Conservation (phyloP, 129 eudicot species). For the Scalesia atractyloides region DNA sequence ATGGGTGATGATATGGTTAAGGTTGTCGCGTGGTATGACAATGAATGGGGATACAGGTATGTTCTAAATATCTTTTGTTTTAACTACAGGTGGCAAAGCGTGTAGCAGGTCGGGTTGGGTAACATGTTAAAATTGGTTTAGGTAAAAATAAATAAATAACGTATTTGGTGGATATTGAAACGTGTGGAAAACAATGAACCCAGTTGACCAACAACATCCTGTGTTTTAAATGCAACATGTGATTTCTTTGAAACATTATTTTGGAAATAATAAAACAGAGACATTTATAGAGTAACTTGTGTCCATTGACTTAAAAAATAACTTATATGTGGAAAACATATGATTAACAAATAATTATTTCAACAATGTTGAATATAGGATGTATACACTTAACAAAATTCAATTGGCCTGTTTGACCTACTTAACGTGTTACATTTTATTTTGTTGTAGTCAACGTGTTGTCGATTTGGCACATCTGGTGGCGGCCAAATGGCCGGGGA, state of each 20-base stretch:
- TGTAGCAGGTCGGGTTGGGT: neutral
- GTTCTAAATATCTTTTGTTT: neutral
- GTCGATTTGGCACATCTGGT: constrained; percentile 95
- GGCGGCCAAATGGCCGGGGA: constrained; percentile 93
- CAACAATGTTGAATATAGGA: too few relatives aligned
- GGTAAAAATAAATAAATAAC: neutral
- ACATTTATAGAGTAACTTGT: too few relatives aligned
- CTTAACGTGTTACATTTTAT: neutral
- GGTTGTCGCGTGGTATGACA: constrained; percentile 98
- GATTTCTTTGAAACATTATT: too few relatives aligned
- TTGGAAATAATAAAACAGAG: too few relatives aligned
- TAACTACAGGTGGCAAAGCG: neutral
- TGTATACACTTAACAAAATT: too few relatives aligned
- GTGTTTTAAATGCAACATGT: too few relatives aligned
- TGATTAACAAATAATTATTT: too few relatives aligned
- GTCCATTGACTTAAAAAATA: too few relatives aligned
- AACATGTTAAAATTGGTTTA: neutral
- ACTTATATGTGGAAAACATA: too few relatives aligned
- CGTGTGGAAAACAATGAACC: too few relatives aligned
- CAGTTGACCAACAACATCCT: too few relatives aligned
- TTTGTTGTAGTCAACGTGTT: constrained; percentile 77
- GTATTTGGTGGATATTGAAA: too few relatives aligned
- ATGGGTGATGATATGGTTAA: constrained; percentile 99
- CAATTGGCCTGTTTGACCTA: neutral
- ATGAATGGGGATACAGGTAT: constrained; percentile 98